These are phyloP conservation scores for Cadophora gregata DNA, from an alignment of 2,329 filamentous ascomycete genomes.

Conservation along the genomic window DNA sequence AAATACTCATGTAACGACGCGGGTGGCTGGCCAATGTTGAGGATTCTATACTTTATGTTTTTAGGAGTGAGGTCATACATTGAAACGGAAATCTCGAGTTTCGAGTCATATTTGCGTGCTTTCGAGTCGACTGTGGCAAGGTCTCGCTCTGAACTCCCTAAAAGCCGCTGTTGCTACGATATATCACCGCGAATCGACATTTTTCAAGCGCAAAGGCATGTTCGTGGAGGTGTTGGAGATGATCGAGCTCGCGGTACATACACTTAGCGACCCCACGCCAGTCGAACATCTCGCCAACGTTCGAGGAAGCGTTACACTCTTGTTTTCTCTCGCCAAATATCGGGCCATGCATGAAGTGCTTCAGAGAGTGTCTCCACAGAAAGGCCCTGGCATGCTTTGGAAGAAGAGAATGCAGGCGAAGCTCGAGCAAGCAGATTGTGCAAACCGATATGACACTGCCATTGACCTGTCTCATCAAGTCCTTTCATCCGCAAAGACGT, in stretches of 20 bases:
- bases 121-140: conserved; percentile 17
- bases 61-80: conserved; percentile 2
- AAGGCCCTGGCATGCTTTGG: conserved; percentile 31
- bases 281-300: conserved; percentile 32
- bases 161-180: conserved; percentile 33
- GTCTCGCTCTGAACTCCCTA: conserved; percentile 24
- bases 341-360: conserved; percentile 34
- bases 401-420: conserved; percentile 38
- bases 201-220: conserved; percentile 34
- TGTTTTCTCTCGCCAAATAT: conserved; percentile 36
- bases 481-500: conserved; percentile 21
- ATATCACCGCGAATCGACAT: conserved; percentile 36
- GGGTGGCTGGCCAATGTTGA: conserved; percentile 3
- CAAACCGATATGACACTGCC: conserved; percentile 32
- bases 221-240: conserved; percentile 36
- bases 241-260: conserved; percentile 32
- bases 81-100: conserved; percentile 20
- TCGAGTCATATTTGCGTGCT: conserved; percentile 29
- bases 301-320: conserved; percentile 33
- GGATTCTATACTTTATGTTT: background rate
- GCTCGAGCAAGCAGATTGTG: conserved; percentile 35
- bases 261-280: conserved; percentile 34
- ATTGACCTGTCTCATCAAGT: conserved; percentile 32
- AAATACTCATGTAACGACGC: background rate
- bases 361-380: conserved; percentile 29